These are phyloP conservation scores for Aureobasidium sp. DNA, from an alignment of 2,329 filamentous ascomycete genomes.

Conservation along the genomic window DNA sequence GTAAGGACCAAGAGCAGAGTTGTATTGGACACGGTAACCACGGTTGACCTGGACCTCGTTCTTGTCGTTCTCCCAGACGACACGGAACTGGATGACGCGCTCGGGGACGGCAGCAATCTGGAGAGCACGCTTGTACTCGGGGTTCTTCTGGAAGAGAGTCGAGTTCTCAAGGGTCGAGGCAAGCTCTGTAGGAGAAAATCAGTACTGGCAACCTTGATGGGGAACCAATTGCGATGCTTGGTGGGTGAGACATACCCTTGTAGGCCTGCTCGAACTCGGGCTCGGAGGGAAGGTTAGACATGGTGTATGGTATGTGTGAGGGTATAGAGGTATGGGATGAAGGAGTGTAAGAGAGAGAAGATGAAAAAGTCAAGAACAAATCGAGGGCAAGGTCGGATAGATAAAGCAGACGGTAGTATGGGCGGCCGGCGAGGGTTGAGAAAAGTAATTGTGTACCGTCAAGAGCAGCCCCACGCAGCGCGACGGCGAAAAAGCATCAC, in stretches of 20 bases:
- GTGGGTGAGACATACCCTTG: conserved; percentile 59
- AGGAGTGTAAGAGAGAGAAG: neutral
- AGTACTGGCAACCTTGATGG: conserved; percentile 1
- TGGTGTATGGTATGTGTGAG: conserved; percentile 11
- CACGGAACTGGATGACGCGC: conserved; percentile 94
- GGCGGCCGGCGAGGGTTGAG: conserved; percentile 13
- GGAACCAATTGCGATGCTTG: neutral
- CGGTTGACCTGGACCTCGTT: conserved; percentile 85
- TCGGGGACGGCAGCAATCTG: conserved; percentile 84
- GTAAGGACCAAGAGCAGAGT: conserved; percentile 94
- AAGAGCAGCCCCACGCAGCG: conserved; percentile 3
- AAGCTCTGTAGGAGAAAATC: conserved; percentile 60
- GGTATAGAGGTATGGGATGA: neutral
- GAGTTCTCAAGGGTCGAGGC: conserved; percentile 90
- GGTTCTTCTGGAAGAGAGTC: conserved; percentile 86
- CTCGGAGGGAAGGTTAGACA: conserved; percentile 73
- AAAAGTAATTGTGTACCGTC: conserved; percentile 15
- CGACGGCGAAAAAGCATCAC: conserved; percentile 13
- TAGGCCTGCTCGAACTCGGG: conserved; percentile 99
- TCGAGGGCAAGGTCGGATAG: neutral
- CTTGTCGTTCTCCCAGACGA: conserved; percentile 94
- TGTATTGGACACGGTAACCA: conserved; percentile 96
- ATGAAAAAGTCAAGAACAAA: neutral
- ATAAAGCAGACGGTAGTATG: conserved; percentile 3
- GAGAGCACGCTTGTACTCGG: conserved; percentile 88